These are phyloP conservation scores for Grigorovia jiainica DNA, from an alignment of 805 yeast genomes.

Conservation along the genomic window DNA sequence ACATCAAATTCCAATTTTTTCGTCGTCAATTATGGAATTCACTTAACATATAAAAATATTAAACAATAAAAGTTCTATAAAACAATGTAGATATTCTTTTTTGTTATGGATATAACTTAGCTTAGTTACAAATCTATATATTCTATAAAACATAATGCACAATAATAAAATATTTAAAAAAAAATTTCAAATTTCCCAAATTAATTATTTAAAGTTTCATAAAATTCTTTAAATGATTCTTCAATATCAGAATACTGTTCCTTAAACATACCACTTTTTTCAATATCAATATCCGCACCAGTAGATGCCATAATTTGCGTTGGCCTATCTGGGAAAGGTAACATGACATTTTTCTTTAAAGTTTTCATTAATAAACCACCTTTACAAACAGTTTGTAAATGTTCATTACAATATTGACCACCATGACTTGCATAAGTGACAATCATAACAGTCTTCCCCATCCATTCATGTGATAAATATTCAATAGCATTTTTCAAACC, in stretches of 20 bases:
- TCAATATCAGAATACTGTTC: conserved; percentile 2
- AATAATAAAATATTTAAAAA: no score
- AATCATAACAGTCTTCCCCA: conserved; percentile 26
- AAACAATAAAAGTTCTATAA: no score
- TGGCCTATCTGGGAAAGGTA: conserved; percentile 7
- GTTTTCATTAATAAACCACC: conserved; percentile 11
- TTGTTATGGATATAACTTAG: no score
- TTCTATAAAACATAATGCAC: no score
- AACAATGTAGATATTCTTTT: no score
- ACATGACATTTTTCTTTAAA: conserved; percentile 4
- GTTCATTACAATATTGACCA: conserved; percentile 21
- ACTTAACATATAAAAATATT: no score
- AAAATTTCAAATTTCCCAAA: no score
- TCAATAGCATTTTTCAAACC: conserved; percentile 32
- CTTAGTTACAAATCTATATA: no score
- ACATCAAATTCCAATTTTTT: no score
- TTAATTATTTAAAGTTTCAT: background rate
- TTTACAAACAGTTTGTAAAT: conserved; percentile 17
- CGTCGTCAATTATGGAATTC: no score
- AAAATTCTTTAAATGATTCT: conserved; percentile 3
- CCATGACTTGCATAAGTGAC: conserved; percentile 29
- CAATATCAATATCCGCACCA: conserved; percentile 4
- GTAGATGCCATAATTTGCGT: conserved; percentile 1
- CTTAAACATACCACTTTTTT: background rate
- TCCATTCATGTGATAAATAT: conserved; percentile 29